A percentile compares a stretch with the other conserved stretches of the same genome.
Conservation (phyloP, 441 rosid genomes). For the Erodium texanum region DNA sequence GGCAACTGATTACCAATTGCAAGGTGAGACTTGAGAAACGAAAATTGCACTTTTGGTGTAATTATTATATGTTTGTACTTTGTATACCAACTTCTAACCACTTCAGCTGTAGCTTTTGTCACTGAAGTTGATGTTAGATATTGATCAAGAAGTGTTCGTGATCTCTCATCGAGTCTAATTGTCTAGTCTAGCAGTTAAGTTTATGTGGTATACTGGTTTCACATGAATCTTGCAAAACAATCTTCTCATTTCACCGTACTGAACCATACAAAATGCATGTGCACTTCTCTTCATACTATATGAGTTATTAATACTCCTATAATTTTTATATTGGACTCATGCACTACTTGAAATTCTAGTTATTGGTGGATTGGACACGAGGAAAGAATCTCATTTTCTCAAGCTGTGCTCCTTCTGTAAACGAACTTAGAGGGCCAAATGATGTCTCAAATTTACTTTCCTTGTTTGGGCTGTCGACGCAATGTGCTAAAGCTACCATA, state of each 20-base stretch:
- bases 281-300: not conserved
- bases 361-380: constrained; percentile 76
- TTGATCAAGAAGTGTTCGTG: not conserved
- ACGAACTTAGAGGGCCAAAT: constrained; percentile 75
- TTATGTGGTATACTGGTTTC: not conserved
- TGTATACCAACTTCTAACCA: not conserved
- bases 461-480: constrained; percentile 62
- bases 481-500: constrained; percentile 64
- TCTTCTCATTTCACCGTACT: not conserved
- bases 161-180: not conserved
- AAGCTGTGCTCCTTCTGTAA: constrained; percentile 64
- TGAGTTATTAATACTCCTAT: not conserved
- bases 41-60: not conserved
- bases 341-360: constrained; percentile 30
- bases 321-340: constrained; percentile 4
- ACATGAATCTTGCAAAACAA: not conserved
- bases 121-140: not conserved
- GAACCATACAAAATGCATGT: not conserved
- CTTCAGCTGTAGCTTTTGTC: not conserved
- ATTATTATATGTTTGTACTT: not conserved
- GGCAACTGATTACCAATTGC: constrained; percentile 63
- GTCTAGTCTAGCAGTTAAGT: constrained; percentile 1
- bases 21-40: constrained; percentile 38
- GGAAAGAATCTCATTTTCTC: constrained; percentile 67
- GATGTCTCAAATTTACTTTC: constrained; percentile 69